These are phyloP conservation scores for Pleurotus pulmonarius DNA, from an alignment of 768 basidiomycete species.

Conservation along the genomic window DNA sequence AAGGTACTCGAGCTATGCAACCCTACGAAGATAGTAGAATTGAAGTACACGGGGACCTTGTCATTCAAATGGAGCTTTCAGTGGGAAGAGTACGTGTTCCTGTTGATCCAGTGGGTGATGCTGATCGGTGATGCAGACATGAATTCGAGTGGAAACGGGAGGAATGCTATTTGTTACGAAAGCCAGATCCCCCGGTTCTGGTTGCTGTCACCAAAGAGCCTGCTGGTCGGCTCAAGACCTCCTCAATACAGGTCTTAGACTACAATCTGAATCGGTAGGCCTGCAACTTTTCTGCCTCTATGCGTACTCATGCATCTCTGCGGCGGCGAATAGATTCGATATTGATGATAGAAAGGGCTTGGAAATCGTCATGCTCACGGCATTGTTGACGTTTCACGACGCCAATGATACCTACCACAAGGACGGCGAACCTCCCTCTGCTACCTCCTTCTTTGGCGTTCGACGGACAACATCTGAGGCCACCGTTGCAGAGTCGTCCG, in stretches of 20 bases:
- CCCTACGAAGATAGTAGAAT: constrained; percentile 63
- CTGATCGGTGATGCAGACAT: constrained; percentile 42
- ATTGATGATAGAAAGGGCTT: constrained; percentile 83
- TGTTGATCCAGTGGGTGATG: neutral
- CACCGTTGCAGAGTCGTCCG: constrained; percentile 13
- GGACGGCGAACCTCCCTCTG: constrained; percentile 6
- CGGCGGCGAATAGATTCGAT: constrained; percentile 55
- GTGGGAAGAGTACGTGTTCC: constrained; percentile 74
- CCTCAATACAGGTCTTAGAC: constrained; percentile 73
- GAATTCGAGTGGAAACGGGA: constrained; percentile 86
- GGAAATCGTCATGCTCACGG: constrained; percentile 75
- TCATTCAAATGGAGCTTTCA: constrained; percentile 75
- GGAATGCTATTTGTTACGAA: constrained; percentile 77
- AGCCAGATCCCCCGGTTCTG: constrained; percentile 84
- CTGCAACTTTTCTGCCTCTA: neutral
- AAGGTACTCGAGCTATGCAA: constrained; percentile 78
- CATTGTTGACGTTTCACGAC: constrained; percentile 77
- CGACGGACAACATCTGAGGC: constrained; percentile 1
- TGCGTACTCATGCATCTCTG: neutral
- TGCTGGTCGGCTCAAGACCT: constrained; percentile 58
- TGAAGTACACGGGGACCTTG: constrained; percentile 71
- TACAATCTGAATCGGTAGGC: constrained; percentile 77
- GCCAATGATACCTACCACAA: constrained; percentile 51
- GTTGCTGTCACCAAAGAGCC: constrained; percentile 80
- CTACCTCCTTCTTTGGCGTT: neutral